Percentiles rank a stretch among this genome's conserved stretches.
These are phyloP conservation scores for Diaporthe longicolla DNA, from an alignment of 2,329 filamentous ascomycete genomes.

Conservation along the genomic window DNA sequence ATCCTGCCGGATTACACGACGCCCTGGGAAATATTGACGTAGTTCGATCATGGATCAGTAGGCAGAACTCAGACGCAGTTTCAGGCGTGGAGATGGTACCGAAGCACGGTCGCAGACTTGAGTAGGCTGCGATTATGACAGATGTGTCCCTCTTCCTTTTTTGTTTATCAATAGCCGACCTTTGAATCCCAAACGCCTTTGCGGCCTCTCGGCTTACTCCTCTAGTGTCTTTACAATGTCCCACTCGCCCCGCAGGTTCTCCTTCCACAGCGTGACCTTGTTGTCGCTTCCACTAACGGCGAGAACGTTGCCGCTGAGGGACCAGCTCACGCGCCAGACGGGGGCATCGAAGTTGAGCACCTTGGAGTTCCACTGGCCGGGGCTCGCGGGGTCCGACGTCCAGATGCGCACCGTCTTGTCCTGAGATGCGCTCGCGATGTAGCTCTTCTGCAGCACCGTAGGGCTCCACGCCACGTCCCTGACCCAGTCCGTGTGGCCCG, in stretches of 20 bases:
- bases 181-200: conserved; percentile 3
- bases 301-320: conserved; percentile 94
- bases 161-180: conserved; percentile 18
- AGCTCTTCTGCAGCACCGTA: conserved; percentile 93
- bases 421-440: conserved; percentile 95
- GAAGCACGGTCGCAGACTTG: not conserved
- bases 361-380: conserved; percentile 86
- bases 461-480: conserved; percentile 98
- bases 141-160: conserved; percentile 6
- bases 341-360: conserved; percentile 89
- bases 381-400: conserved; percentile 80
- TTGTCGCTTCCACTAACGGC: conserved; percentile 96
- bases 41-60: not conserved
- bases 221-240: conserved; percentile 97
- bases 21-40: conserved; percentile 10
- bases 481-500: conserved; percentile 95
- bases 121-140: conserved; percentile 19
- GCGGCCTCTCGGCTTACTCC: conserved; percentile 68
- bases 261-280: conserved; percentile 98
- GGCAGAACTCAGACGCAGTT: not conserved
- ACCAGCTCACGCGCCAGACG: conserved; percentile 98
- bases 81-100: not conserved
- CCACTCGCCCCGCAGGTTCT: conserved; percentile 97
- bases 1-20: conserved; percentile 3
- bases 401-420: conserved; percentile 98